These are phyloP conservation scores for Astragalus membranaceus DNA, from an alignment of 306 rosid species.

Conservation along the genomic window DNA sequence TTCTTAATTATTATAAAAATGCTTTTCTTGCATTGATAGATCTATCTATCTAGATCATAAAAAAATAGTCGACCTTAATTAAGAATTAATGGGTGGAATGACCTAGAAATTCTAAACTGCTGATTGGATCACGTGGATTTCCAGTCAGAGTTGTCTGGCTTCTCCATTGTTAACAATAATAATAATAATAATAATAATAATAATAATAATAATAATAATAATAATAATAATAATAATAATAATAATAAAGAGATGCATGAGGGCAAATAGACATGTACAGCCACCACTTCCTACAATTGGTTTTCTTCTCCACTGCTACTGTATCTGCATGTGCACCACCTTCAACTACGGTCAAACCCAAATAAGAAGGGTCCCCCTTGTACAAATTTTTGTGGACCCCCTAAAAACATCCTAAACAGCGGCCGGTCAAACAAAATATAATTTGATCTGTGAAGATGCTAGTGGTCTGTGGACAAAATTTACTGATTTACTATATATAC, in stretches of 20 bases:
- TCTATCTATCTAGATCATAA: not conserved
- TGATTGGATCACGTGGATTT: slow-evolving; percentile 61
- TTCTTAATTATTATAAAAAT: not conserved
- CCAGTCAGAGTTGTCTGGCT: slow-evolving; percentile 30
- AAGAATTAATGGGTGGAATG: slow-evolving; percentile 13
- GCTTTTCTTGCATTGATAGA: not conserved
- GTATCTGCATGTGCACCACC: slow-evolving; percentile 28
- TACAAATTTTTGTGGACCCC: slow-evolving; percentile 35
- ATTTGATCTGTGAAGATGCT: not conserved
- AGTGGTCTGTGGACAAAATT: not conserved
- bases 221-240: not conserved
- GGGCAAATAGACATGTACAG: slow-evolving; percentile 24
- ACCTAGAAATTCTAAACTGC: slow-evolving; percentile 42
- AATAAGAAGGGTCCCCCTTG: slow-evolving; percentile 18
- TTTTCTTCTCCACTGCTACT: not conserved
- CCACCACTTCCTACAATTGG: slow-evolving; percentile 10
- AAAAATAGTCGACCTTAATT: not conserved
- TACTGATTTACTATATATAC: not conserved
- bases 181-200: not conserved
- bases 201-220: not conserved
- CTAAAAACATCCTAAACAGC: slow-evolving; percentile 10
- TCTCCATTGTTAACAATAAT: not conserved
- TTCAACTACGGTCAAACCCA: slow-evolving; percentile 37
- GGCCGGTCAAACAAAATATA: not conserved
- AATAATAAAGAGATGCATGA: not conserved